These are phyloP conservation scores for Hylodesmum podocarpum DNA, from an alignment of 306 rosid species.

Conservation along the genomic window DNA sequence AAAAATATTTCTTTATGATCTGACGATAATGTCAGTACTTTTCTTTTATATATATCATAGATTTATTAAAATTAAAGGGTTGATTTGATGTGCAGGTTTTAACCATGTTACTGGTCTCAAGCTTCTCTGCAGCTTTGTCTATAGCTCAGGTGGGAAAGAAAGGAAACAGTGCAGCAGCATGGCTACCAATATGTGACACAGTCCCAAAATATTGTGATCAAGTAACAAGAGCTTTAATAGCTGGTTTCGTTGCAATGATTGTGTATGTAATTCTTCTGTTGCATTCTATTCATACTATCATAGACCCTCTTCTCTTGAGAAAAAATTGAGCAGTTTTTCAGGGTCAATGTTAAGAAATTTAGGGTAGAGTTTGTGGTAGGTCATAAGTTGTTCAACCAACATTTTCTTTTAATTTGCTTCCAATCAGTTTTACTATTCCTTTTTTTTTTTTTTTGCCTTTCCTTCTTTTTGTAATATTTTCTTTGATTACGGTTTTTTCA, in stretches of 20 bases:
- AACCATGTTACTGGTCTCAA: conserved; percentile 54
- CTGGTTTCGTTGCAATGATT: conserved; percentile 46
- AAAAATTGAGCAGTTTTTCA: conserved; percentile 25
- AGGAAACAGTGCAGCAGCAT: conserved; percentile 68
- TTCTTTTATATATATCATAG: too few species aligned
- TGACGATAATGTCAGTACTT: neutral
- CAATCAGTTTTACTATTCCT: neutral
- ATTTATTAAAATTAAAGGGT: conserved; percentile 8
- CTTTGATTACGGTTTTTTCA: neutral
- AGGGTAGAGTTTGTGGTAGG: neutral
- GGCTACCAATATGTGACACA: conserved; percentile 78
- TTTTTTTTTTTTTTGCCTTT: neutral
- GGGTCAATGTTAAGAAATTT: neutral
- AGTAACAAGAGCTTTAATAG: conserved; percentile 52
- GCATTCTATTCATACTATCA: conserved; percentile 50
- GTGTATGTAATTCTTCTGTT: conserved; percentile 49
- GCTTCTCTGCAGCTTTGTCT: conserved; percentile 72
- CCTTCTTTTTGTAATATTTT: neutral
- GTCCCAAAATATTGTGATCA: conserved; percentile 61
- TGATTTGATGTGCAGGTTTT: conserved; percentile 48
- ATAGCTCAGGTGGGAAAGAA: conserved; percentile 76
- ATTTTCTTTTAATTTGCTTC: neutral
- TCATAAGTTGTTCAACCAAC: conserved; percentile 4
- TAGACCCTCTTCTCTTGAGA: conserved; percentile 65
- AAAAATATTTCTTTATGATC: too few species aligned